Percentiles rank a stretch among this genome's conserved stretches.
Conservation (phyloP, 495 filamentous ascomycete genomes). For the Penicillium turbatum region DNA sequence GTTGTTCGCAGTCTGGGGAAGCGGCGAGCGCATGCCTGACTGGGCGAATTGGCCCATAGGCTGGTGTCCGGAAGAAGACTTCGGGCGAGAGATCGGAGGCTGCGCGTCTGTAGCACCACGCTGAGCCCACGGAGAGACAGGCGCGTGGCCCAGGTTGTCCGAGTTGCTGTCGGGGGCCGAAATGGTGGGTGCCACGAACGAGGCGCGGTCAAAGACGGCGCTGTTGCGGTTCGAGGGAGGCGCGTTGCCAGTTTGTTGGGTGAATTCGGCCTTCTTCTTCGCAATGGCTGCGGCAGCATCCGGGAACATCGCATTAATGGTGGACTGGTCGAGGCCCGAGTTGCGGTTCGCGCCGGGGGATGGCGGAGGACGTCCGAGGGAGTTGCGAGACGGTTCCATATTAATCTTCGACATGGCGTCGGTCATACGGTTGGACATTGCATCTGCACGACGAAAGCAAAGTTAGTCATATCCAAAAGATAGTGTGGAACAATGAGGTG, state of each 20-base stretch:
- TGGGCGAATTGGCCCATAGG: slow-evolving; percentile 98
- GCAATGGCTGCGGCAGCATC: slow-evolving; percentile 97
- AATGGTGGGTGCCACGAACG: slow-evolving; percentile 74
- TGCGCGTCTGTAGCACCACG: slow-evolving; percentile 49
- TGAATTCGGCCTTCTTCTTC: slow-evolving; percentile 95
- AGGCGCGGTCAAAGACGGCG: slow-evolving; percentile 71
- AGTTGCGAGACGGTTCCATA: slow-evolving; percentile 81
- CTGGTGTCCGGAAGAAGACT: slow-evolving; percentile 81
- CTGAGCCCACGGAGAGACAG: slow-evolving; percentile 74
- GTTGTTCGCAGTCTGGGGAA: slow-evolving; percentile 78
- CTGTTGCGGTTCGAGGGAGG: slow-evolving; percentile 94
- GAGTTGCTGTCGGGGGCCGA: slow-evolving; percentile 56
- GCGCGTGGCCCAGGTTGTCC: slow-evolving; percentile 55
- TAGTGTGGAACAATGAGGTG: neutral
- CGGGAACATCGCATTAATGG: slow-evolving; percentile 99
- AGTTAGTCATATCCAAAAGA: slow-evolving; percentile 13
- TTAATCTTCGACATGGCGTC: slow-evolving; percentile 97
- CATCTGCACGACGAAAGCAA: slow-evolving; percentile 53
- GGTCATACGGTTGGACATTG: slow-evolving; percentile 93
- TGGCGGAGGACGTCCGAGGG: slow-evolving; percentile 72
- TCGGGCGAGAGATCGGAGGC: slow-evolving; percentile 66
- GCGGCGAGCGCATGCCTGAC: slow-evolving; percentile 77
- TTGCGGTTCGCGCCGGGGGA: slow-evolving; percentile 80
- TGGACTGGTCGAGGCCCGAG: slow-evolving; percentile 83
- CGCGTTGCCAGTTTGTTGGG: slow-evolving; percentile 85